Evolutionary conservation across 2,329 filamentous ascomycete genomes (phyloP).

Genomic region (Zymoseptoria pseudotritici): DNA sequence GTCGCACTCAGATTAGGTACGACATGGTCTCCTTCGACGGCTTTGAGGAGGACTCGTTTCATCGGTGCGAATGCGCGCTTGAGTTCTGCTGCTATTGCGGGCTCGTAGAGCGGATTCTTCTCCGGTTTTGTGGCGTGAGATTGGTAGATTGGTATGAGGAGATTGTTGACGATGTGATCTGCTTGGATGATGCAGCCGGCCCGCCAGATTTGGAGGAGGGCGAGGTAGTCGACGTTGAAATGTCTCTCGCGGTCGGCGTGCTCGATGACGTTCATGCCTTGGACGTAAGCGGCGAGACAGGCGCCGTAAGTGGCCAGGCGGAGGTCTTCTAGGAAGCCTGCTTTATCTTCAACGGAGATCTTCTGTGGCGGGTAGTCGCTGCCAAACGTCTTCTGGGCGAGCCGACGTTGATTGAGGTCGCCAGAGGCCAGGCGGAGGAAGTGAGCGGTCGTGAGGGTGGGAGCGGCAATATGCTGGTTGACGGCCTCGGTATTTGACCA

Average conservation of each 20-base stretch:
- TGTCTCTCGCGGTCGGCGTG: conserved; percentile 50
- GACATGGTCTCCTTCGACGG: conserved; percentile 51
- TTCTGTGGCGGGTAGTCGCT: conserved; percentile 34
- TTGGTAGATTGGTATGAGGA: conserved; percentile 46
- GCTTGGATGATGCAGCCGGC: conserved; percentile 65
- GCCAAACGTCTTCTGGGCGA: conserved; percentile 42
- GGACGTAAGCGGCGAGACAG: conserved; percentile 56
- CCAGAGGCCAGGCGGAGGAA: conserved; percentile 57
- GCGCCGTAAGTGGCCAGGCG: conserved; percentile 54
- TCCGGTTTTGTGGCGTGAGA: conserved; percentile 26
- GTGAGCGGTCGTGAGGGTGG: conserved; percentile 57
- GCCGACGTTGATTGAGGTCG: conserved; percentile 49
- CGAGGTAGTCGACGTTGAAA: conserved; percentile 51
- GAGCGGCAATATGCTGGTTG: conserved; percentile 53
- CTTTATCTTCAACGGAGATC: conserved; percentile 28
- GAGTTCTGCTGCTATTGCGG: conserved; percentile 48
- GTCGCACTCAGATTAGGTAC: conserved; percentile 54
- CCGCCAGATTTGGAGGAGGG: conserved; percentile 57
- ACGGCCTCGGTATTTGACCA: conserved; percentile 60
- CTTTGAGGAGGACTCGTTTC: conserved; percentile 50
- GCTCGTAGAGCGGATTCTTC: conserved; percentile 42
- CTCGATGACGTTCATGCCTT: conserved; percentile 59
- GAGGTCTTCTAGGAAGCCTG: conserved; percentile 49
- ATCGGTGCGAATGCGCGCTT: conserved; percentile 34
- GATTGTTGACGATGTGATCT: conserved; percentile 52